Conservation (phyloP, 1,139 yeast species). For the Candida sanyaensis region DNA sequence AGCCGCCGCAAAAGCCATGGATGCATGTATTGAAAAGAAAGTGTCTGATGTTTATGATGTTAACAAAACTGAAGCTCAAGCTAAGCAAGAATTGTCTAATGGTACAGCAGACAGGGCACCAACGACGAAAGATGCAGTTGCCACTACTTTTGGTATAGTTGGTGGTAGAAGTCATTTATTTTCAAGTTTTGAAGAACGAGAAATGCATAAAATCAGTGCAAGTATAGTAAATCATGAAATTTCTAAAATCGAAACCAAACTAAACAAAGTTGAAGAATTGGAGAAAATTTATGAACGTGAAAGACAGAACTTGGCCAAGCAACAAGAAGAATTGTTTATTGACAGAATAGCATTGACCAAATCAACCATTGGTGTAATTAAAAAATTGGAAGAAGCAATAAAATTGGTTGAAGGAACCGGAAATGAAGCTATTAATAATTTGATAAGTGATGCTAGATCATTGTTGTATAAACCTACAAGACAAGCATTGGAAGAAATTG, state of each 20-base stretch:
- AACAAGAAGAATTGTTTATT: conserved; percentile 78
- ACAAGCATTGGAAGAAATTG: conserved; percentile 24
- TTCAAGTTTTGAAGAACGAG: conserved; percentile 81
- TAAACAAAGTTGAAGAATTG: conserved; percentile 66
- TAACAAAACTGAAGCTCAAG: conserved; percentile 26
- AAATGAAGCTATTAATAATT: conserved; percentile 20
- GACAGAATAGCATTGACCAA: conserved; percentile 76
- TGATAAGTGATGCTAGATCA: conserved; percentile 50
- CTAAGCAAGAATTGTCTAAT: conserved; percentile 16
- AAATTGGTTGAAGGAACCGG: conserved; percentile 27
- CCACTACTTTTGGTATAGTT: conserved; percentile 61
- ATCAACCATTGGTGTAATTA: conserved; percentile 55
- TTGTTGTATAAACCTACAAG: conserved; percentile 53
- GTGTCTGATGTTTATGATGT: conserved; percentile 26
- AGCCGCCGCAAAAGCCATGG: conserved; percentile 61
- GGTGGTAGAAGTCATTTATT: conserved; percentile 86
- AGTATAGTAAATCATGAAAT: conserved; percentile 71
- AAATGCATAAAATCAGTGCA: conserved; percentile 60
- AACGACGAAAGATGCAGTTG: conserved; percentile 23
- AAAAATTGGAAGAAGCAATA: conserved; percentile 48
- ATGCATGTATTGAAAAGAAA: conserved; percentile 45
- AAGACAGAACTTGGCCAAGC: conserved; percentile 68
- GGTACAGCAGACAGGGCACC: conserved; percentile 36
- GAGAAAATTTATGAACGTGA: conserved; percentile 82
- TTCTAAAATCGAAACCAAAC: conserved; percentile 74